phyloP scores from a whole-genome alignment of 495 filamentous ascomycete species.

The Beverwykella pulmonaria region DNA sequence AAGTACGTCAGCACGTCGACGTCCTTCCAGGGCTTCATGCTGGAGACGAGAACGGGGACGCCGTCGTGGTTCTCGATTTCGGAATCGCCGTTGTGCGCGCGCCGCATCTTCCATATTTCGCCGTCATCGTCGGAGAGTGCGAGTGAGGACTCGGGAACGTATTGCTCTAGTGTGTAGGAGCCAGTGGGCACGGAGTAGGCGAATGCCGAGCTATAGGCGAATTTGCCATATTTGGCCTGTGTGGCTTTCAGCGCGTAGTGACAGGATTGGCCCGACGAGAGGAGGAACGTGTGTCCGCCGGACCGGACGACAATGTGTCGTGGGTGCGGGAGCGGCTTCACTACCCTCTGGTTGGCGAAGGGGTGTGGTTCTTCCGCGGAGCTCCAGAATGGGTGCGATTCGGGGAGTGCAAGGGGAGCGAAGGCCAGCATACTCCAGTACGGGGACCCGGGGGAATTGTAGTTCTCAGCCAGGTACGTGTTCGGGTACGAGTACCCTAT shows the following conservation, averaged over 20 bases:
- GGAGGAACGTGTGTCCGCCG: slow-evolving; percentile 69
- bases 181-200: slow-evolving; percentile 77
- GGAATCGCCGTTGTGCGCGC: slow-evolving; percentile 55
- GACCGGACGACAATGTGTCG: slow-evolving; percentile 65
- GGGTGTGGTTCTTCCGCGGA: slow-evolving; percentile 65
- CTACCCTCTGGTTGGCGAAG: slow-evolving; percentile 53
- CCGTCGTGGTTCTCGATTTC: slow-evolving; percentile 56
- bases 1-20: slow-evolving; percentile 40
- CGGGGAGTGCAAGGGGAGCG: slow-evolving; percentile 67
- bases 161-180: slow-evolving; percentile 73
- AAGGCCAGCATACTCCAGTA: slow-evolving; percentile 82
- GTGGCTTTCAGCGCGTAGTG: slow-evolving; percentile 78
- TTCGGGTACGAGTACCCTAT: slow-evolving; percentile 80
- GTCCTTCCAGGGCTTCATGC: slow-evolving; percentile 53
- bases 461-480: slow-evolving; percentile 79
- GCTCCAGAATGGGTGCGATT: slow-evolving; percentile 75
- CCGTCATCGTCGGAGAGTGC: slow-evolving; percentile 77
- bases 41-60: slow-evolving; percentile 62
- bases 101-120: slow-evolving; percentile 76
- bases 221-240: slow-evolving; percentile 79
- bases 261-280: slow-evolving; percentile 75
- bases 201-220: slow-evolving; percentile 74
- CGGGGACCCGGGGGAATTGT: slow-evolving; percentile 72
- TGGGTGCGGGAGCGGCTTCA: slow-evolving; percentile 64
- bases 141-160: slow-evolving; percentile 71